These are phyloP conservation scores for Sugiyamaella castrensis DNA, from an alignment of 1,139 yeast species.

Conservation along the genomic window DNA sequence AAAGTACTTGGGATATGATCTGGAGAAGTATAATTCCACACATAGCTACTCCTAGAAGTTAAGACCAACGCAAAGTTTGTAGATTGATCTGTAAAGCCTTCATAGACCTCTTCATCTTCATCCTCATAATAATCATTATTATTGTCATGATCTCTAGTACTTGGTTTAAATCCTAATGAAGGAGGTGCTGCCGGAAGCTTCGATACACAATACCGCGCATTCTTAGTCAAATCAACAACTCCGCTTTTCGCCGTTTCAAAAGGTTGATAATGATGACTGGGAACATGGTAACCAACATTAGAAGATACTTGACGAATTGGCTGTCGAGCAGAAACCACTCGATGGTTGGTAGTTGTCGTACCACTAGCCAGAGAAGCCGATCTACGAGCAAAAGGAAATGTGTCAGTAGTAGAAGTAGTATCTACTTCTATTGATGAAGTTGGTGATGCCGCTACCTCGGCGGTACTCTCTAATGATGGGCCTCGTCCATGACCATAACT, in stretches of 20 bases:
- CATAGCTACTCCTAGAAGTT: conserved; percentile 51
- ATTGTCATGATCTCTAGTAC: conserved; percentile 15
- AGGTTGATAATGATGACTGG: background rate
- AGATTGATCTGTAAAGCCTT: conserved; percentile 53
- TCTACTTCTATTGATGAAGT: background rate
- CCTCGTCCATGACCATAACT: background rate
- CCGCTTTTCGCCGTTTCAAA: conserved; percentile 24
- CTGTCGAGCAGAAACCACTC: too few species aligned
- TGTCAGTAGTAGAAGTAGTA: background rate
- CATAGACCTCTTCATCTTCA: conserved; percentile 23
- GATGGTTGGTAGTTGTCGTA: too few species aligned
- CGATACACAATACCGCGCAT: conserved; percentile 56
- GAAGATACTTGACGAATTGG: background rate
- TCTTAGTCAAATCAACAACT: conserved; percentile 56
- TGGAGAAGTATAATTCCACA: conserved; percentile 67
- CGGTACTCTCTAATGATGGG: background rate
- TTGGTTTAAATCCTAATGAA: conserved; percentile 31
- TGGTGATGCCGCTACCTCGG: background rate
- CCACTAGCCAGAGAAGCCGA: too few species aligned
- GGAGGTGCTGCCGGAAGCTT: conserved; percentile 59
- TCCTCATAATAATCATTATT: background rate
- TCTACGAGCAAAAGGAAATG: background rate
- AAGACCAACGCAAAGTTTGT: conserved; percentile 57
- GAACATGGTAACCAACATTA: background rate
- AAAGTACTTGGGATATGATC: conserved; percentile 57